phyloP scores from a whole-genome alignment of 2,329 filamentous ascomycete species.

The Scytalidium sp. region DNA sequence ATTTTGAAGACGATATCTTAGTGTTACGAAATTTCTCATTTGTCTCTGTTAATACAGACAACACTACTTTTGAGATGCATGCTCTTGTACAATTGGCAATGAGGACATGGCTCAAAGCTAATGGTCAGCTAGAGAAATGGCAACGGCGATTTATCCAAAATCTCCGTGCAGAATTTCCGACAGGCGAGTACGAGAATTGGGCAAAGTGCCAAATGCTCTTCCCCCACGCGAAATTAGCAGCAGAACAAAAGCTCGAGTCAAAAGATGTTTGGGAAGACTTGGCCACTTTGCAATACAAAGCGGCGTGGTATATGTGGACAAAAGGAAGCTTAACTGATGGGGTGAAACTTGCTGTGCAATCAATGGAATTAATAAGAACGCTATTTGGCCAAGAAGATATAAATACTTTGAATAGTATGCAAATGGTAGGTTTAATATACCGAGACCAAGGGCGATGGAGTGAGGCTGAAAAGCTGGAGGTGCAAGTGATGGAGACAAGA shows the following conservation, averaged over 20 bases:
- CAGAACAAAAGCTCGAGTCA: slow-evolving; percentile 10
- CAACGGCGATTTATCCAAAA: slow-evolving; percentile 25
- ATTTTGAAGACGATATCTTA: slow-evolving; percentile 31
- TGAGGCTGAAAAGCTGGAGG: slow-evolving; percentile 9
- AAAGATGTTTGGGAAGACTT: slow-evolving; percentile 11
- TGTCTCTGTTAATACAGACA: slow-evolving; percentile 20
- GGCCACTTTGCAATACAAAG: slow-evolving; percentile 16
- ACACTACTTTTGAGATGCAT: slow-evolving; percentile 38
- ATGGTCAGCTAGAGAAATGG: slow-evolving; percentile 24
- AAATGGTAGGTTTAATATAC: slow-evolving; percentile 10
- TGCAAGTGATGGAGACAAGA: slow-evolving; percentile 8
- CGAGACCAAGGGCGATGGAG: slow-evolving; percentile 8
- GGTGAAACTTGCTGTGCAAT: slow-evolving; percentile 4
- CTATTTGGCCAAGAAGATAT: slow-evolving; percentile 11
- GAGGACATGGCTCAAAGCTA: slow-evolving; percentile 29
- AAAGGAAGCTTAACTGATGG: slow-evolving; percentile 12
- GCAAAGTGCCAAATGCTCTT: slow-evolving; percentile 14
- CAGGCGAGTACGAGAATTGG: slow-evolving; percentile 19
- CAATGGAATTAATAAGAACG: slow-evolving; percentile 13
- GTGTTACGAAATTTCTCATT: slow-evolving; percentile 35
- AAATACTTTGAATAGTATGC: slow-evolving; percentile 15
- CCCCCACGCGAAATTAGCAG: slow-evolving; percentile 16
- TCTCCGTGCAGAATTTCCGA: slow-evolving; percentile 19
- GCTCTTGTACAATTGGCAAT: slow-evolving; percentile 38
- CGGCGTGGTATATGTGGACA: slow-evolving; percentile 15